Evolutionary conservation across 2,329 filamentous ascomycete species (phyloP).

Genomic region (Biscogniauxia sp.): DNA sequence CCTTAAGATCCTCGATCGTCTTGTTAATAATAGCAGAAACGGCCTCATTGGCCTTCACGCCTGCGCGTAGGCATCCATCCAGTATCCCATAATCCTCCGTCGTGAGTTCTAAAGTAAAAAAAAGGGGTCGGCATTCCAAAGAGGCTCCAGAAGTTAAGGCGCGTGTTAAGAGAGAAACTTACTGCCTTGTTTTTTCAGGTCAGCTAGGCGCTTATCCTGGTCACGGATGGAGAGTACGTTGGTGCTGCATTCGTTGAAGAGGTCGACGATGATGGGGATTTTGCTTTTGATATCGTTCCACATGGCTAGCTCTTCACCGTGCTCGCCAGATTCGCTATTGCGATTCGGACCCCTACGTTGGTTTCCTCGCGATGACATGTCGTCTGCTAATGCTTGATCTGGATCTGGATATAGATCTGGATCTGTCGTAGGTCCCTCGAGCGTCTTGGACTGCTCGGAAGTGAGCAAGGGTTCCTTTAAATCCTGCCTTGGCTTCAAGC

Average conservation of each 20-base stretch:
- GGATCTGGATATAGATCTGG: too few species aligned
- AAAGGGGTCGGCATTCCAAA: slow-evolving; percentile 24
- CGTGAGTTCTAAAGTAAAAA: slow-evolving; percentile 25
- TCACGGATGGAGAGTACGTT: slow-evolving; percentile 37
- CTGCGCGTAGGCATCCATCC: slow-evolving; percentile 31
- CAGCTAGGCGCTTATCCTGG: slow-evolving; percentile 39
- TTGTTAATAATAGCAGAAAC: slow-evolving; percentile 28
- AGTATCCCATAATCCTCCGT: slow-evolving; percentile 34
- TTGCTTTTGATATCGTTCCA: slow-evolving; percentile 42
- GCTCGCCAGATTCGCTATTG: slow-evolving; percentile 37
- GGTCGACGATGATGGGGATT: slow-evolving; percentile 33
- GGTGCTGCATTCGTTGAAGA: slow-evolving; percentile 40
- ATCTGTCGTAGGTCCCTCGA: not conserved
- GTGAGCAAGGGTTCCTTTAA: not conserved
- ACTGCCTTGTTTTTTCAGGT: slow-evolving; percentile 34
- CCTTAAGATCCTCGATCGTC: slow-evolving; percentile 37
- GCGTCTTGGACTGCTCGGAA: not conserved
- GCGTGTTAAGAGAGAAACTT: slow-evolving; percentile 16
- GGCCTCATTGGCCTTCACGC: slow-evolving; percentile 34
- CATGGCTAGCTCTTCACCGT: slow-evolving; percentile 42
- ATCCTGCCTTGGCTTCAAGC: not conserved
- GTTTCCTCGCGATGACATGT: slow-evolving; percentile 32
- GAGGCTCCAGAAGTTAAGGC: slow-evolving; percentile 12
- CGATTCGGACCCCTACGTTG: slow-evolving; percentile 34
- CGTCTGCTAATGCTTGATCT: not conserved